phyloP scores from a whole-genome alignment of 176 grass and related monocot genomes.

The Guadua angustifolia region DNA sequence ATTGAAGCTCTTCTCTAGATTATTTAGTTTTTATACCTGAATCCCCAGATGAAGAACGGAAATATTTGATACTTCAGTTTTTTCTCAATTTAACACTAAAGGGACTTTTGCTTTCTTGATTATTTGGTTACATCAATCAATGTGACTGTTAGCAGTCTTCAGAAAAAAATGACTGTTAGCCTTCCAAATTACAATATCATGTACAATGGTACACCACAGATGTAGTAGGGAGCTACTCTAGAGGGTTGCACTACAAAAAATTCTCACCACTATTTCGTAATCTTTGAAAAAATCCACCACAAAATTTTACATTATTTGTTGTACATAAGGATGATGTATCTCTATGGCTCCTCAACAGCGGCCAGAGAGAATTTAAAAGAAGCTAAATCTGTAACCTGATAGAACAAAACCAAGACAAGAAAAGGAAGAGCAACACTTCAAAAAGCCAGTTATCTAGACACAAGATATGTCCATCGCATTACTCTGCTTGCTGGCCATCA shows the following conservation, averaged over 20 bases:
- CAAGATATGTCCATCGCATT: conserved; percentile 28
- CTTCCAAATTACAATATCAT: neutral
- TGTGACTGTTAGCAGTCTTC: neutral
- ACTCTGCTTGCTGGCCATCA: conserved; percentile 46
- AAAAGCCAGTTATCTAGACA: conserved; percentile 27
- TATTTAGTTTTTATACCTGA: neutral
- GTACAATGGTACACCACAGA: neutral
- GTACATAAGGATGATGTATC: neutral
- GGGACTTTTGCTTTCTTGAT: neutral
- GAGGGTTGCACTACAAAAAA: neutral
- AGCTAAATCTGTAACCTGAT: conserved; percentile 4
- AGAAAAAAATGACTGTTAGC: neutral
- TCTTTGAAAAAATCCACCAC: neutral
- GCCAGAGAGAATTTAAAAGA: neutral
- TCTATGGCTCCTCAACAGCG: neutral
- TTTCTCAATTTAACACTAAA: neutral
- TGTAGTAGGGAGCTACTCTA: neutral
- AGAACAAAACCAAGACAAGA: conserved; percentile 1
- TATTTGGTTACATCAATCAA: neutral
- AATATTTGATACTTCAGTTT: neutral
- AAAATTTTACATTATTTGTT: conserved; percentile 13
- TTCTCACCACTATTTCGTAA: neutral
- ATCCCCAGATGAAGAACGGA: neutral
- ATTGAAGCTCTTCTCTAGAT: neutral
- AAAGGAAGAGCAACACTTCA: neutral